Evolutionary conservation across 2,329 filamentous ascomycete species (phyloP).

Genomic region (Clonostachys sp.): DNA sequence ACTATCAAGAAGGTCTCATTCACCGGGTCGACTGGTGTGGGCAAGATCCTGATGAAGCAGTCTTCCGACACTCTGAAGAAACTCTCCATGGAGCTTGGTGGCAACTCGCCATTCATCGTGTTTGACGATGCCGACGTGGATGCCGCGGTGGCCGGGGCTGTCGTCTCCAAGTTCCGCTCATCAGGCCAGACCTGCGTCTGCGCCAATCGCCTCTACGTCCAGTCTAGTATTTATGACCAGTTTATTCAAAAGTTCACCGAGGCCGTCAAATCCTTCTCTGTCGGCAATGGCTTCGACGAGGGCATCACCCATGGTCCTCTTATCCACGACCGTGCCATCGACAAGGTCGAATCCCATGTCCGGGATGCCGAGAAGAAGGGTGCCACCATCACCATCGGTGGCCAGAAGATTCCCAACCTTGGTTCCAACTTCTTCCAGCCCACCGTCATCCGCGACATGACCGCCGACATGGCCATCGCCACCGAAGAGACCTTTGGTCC

Average conservation of each 20-base stretch:
- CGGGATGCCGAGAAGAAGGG: constrained; percentile 75
- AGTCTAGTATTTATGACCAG: constrained; percentile 71
- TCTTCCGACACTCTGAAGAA: constrained; percentile 79
- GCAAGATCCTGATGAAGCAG: constrained; percentile 83
- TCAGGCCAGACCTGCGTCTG: constrained; percentile 96
- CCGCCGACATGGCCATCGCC: constrained; percentile 75
- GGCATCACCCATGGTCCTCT: constrained; percentile 75
- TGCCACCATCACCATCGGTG: constrained; percentile 69
- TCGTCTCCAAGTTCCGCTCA: constrained; percentile 87
- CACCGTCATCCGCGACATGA: constrained; percentile 87
- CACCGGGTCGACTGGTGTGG: constrained; percentile 71
- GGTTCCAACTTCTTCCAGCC: constrained; percentile 86
- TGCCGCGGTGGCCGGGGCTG: constrained; percentile 73
- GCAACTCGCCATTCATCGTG: constrained; percentile 94
- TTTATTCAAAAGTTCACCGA: constrained; percentile 67
- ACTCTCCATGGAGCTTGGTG: constrained; percentile 83
- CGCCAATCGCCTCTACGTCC: constrained; percentile 79
- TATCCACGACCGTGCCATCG: constrained; percentile 78
- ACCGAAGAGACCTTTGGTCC: constrained; percentile 94
- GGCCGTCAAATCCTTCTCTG: constrained; percentile 69
- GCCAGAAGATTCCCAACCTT: constrained; percentile 67
- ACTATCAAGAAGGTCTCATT: constrained; percentile 88
- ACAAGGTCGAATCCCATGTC: constrained; percentile 77
- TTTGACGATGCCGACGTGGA: constrained; percentile 95
- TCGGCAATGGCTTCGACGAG: constrained; percentile 69